Evolutionary conservation across 2,329 filamentous ascomycete species (phyloP).

Genomic region (Neopestalotiopsis sp.): DNA sequence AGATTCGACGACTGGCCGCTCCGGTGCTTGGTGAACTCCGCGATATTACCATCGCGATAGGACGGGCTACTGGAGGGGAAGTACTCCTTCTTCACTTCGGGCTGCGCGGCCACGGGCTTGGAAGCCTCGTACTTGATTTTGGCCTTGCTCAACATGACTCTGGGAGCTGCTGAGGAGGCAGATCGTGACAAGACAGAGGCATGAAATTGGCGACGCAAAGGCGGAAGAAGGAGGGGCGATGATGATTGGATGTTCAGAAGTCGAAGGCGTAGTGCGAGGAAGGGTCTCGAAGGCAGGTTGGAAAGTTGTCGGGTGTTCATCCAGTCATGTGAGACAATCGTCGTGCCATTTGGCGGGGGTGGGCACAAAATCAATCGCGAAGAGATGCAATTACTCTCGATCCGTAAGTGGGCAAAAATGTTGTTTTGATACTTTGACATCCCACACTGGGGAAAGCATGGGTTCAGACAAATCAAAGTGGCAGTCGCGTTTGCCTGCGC

Average conservation of each 20-base stretch:
- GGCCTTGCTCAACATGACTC: constrained; percentile 34
- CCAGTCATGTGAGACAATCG: neutral
- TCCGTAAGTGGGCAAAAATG: neutral
- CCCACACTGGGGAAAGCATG: neutral
- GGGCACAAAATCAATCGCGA: neutral
- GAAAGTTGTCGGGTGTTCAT: constrained; percentile 28
- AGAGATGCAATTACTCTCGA: neutral
- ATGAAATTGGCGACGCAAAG: constrained; percentile 10
- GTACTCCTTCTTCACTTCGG: constrained; percentile 52
- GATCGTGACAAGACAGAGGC: constrained; percentile 21
- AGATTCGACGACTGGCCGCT: constrained; percentile 39
- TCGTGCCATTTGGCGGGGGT: constrained; percentile 9
- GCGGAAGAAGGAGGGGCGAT: neutral
- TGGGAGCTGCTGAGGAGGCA: constrained; percentile 16
- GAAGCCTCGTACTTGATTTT: constrained; percentile 42
- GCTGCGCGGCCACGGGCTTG: constrained; percentile 28
- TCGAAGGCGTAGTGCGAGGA: constrained; percentile 20
- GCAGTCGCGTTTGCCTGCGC: neutral
- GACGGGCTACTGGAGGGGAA: constrained; percentile 63
- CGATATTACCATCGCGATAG: constrained; percentile 50
- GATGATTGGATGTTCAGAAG: neutral
- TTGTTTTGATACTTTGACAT: neutral
- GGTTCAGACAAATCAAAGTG: neutral
- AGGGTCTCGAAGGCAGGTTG: constrained; percentile 28
- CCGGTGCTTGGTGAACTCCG: constrained; percentile 52